Evolutionary conservation across 306 rosid genomes (phyloP).

Genomic region (Cicer arietinum): DNA sequence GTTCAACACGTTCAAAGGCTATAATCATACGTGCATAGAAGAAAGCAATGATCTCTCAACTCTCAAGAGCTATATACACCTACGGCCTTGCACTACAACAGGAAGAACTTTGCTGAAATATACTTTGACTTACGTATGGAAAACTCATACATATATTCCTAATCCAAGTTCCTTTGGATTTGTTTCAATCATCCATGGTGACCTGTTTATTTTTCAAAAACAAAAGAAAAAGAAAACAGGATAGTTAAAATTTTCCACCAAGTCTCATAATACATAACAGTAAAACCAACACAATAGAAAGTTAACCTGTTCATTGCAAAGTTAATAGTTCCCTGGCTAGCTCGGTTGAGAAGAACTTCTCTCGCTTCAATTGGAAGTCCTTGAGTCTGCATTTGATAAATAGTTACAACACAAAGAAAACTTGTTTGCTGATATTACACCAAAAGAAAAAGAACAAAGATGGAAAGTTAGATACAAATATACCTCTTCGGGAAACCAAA

Average conservation of each 20-base stretch:
- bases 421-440: not conserved
- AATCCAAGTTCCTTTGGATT: slow-evolving; percentile 85
- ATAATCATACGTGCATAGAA: slow-evolving; percentile 9
- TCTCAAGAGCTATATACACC: slow-evolving; percentile 37
- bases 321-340: slow-evolving; percentile 82
- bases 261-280: slow-evolving; percentile 8
- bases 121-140: slow-evolving; percentile 6
- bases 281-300: slow-evolving; percentile 15
- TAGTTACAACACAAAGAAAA: slow-evolving; percentile 22
- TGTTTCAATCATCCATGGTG: slow-evolving; percentile 93
- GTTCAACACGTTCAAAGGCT: not conserved
- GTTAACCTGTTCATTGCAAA: slow-evolving; percentile 77
- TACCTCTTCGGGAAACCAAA: slow-evolving; percentile 99
- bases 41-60: slow-evolving; percentile 27
- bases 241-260: not conserved
- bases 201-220: slow-evolving; percentile 55
- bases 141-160: slow-evolving; percentile 75
- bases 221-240: slow-evolving; percentile 20
- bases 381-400: slow-evolving; percentile 61
- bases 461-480: slow-evolving; percentile 13
- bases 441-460: not conserved
- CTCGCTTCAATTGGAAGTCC: slow-evolving; percentile 89
- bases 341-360: slow-evolving; percentile 86
- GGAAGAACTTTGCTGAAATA: slow-evolving; percentile 23
- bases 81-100: slow-evolving; percentile 15